A percentile compares a stretch with the other conserved stretches of the same genome.
These are phyloP conservation scores for Mycena sanguinolenta DNA, from an alignment of 768 basidiomycete genomes.

Conservation along the genomic window DNA sequence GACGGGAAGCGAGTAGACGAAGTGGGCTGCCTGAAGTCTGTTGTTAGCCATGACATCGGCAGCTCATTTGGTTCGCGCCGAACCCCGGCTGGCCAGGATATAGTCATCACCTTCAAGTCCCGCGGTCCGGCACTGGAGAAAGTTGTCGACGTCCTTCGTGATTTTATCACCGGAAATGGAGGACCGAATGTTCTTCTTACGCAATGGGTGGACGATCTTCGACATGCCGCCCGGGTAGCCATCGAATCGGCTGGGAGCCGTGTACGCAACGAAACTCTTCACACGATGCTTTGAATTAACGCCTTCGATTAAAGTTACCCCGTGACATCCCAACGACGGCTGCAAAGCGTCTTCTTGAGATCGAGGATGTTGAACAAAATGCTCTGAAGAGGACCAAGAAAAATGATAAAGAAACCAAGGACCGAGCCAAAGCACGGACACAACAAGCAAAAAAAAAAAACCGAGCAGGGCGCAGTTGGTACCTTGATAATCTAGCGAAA, in stretches of 20 bases:
- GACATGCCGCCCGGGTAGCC: neutral
- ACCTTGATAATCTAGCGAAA: no score
- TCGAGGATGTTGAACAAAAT: neutral
- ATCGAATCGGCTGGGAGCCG: neutral
- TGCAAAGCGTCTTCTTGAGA: neutral
- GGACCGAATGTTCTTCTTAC: slow-evolving; percentile 10
- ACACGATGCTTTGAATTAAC: no score
- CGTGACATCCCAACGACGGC: neutral
- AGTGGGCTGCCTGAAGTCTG: neutral
- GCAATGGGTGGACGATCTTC: slow-evolving; percentile 13
- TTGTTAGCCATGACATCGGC: neutral
- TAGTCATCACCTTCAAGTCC: slow-evolving; percentile 10
- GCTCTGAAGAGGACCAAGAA: neutral
- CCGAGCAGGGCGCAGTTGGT: neutral
- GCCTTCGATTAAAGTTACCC: neutral
- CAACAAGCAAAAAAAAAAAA: neutral
- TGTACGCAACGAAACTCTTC: neutral
- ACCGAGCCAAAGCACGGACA: neutral
- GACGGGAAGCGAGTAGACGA: neutral
- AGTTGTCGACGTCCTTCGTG: slow-evolving; percentile 5
- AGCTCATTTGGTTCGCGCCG: neutral
- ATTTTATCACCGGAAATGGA: slow-evolving; percentile 14
- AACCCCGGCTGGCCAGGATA: slow-evolving; percentile 3
- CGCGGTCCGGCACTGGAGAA: slow-evolving; percentile 9
- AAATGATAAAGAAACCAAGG: neutral